Percentiles rank a stretch among this genome's conserved stretches.
Conservation (phyloP, 2,329 filamentous ascomycete species). For the Phaeomoniella chlamydospora region DNA sequence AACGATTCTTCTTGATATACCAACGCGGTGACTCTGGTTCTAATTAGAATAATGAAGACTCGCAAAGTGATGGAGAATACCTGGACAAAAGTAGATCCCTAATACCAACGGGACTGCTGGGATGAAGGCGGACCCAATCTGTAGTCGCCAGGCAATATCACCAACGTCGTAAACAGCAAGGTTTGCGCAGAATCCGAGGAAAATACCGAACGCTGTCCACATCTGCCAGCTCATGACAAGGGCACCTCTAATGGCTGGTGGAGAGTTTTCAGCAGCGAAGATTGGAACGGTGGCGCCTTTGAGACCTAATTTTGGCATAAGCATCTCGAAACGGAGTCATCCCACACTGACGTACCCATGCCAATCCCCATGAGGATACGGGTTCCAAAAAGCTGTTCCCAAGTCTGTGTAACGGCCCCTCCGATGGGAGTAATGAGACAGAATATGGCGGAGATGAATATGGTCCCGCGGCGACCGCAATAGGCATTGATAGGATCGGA, state of each 20-base stretch:
- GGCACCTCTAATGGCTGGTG: constrained; percentile 34
- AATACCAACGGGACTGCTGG: constrained; percentile 46
- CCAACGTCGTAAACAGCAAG: constrained; percentile 46
- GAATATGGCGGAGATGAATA: constrained; percentile 23
- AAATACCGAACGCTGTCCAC: constrained; percentile 48
- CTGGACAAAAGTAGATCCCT: constrained; percentile 46
- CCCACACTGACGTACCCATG: constrained; percentile 14
- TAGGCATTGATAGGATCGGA: constrained; percentile 29
- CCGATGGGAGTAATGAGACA: constrained; percentile 23
- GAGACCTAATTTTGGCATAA: constrained; percentile 8
- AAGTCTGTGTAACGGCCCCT: constrained; percentile 23
- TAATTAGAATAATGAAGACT: constrained; percentile 18
- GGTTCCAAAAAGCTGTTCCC: constrained; percentile 24
- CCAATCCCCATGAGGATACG: constrained; percentile 26
- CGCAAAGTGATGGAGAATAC: not conserved
- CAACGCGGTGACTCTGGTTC: constrained; percentile 14
- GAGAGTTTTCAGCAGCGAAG: constrained; percentile 32
- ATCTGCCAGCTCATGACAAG: constrained; percentile 40
- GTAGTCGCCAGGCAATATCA: constrained; percentile 47
- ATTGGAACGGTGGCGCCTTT: constrained; percentile 30
- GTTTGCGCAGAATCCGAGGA: constrained; percentile 52
- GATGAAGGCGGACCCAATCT: constrained; percentile 50
- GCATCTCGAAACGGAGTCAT: not conserved
- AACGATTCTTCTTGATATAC: constrained; percentile 16
- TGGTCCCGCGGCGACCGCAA: constrained; percentile 26